These are phyloP conservation scores for Tetraselmis chui DNA, from an alignment of 139 green algal genomes.

Conservation along the genomic window DNA sequence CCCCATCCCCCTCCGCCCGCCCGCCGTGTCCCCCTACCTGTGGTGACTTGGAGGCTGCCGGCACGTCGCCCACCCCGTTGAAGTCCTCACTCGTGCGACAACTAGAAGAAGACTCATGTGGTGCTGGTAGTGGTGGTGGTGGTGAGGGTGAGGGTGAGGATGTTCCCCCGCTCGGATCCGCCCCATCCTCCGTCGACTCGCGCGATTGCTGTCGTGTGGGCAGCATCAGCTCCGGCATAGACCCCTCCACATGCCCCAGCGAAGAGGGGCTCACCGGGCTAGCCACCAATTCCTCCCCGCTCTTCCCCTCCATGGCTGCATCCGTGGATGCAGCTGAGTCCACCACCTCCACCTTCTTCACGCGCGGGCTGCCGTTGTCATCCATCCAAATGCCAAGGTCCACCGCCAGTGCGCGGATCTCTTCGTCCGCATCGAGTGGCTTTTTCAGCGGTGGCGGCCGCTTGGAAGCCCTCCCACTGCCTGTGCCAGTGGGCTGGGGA, in stretches of 20 bases:
- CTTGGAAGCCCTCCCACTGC: no score
- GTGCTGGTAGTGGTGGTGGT: no score
- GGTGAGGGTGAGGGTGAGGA: no score
- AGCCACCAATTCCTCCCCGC: not conserved
- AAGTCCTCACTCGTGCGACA: not conserved
- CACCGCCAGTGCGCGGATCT: not conserved
- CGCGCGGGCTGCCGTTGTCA: not conserved
- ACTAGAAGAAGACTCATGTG: not conserved
- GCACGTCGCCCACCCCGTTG: not conserved
- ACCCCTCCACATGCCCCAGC: not conserved
- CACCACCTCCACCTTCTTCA: not conserved
- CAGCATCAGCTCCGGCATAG: not conserved
- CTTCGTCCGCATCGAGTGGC: not conserved
- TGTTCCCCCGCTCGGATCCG: no score
- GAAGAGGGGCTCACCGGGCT: not conserved
- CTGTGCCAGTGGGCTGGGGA: no score
- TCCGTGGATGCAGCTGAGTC: not conserved
- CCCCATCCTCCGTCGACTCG: not conserved
- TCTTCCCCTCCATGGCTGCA: not conserved
- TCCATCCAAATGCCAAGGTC: not conserved
- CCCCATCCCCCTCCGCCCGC: not conserved
- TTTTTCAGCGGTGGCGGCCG: not conserved
- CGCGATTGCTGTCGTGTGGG: not conserved
- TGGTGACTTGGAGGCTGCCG: not conserved
- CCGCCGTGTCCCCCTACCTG: not conserved